Conservation (phyloP, 1,284 basidiomycete genomes). For the Apiotrichum mycotoxinovorans region DNA sequence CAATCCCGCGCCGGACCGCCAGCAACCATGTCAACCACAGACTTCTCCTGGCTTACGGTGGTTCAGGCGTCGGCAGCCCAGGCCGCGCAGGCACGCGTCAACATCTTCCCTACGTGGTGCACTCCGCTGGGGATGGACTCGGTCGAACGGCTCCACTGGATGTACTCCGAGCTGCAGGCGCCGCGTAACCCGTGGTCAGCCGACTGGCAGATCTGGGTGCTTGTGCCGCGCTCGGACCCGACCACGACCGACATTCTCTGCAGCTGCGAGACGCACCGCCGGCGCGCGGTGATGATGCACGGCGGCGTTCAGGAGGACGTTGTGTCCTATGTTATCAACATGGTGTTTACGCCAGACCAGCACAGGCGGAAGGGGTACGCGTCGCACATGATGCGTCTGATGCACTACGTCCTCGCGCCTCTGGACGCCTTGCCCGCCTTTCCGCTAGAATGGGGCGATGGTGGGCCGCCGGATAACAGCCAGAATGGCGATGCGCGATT, state of each 20-base stretch:
- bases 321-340: conserved; percentile 29
- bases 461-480: conserved; percentile 1
- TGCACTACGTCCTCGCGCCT: conserved; percentile 32
- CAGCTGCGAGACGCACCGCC: conserved; percentile 8
- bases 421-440: conserved; percentile 19
- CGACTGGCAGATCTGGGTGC: conserved; percentile 9
- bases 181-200: conserved; percentile 5
- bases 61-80: background rate
- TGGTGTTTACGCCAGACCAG: conserved; percentile 33
- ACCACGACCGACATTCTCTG: conserved; percentile 3
- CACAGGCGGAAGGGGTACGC: conserved; percentile 36
- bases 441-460: conserved; percentile 25
- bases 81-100: background rate
- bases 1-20: no score
- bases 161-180: background rate
- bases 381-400: conserved; percentile 30
- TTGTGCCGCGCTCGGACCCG: conserved; percentile 12
- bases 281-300: background rate
- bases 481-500: conserved; percentile 20
- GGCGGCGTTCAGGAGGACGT: background rate
- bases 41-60: background rate
- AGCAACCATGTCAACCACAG: no score
- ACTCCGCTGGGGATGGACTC: background rate
- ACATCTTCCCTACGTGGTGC: background rate
- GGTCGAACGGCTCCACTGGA: background rate